A percentile compares a stretch with the other conserved stretches of the same genome.
Evolutionary conservation across 2,329 filamentous ascomycete species (phyloP).

Genomic region (Coniochaeta sp.): DNA sequence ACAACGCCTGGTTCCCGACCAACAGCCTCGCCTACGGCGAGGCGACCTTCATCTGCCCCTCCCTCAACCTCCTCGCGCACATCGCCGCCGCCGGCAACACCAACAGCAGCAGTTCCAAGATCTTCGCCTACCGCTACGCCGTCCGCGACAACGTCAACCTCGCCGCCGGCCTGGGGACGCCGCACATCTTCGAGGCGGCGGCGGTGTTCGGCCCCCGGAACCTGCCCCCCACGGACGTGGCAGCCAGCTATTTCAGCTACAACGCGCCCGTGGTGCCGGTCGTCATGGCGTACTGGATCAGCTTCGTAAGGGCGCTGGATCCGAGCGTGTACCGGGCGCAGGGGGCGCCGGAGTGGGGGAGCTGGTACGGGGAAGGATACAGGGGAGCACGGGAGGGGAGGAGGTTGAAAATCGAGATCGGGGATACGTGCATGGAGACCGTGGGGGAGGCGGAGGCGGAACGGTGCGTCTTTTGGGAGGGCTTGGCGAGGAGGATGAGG

Average conservation of each 20-base stretch:
- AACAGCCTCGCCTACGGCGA: slow-evolving; percentile 36
- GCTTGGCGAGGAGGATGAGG: slow-evolving; percentile 24
- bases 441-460: slow-evolving; percentile 23
- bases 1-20: slow-evolving; percentile 36
- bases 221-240: slow-evolving; percentile 15
- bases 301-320: slow-evolving; percentile 37
- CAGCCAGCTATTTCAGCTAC: slow-evolving; percentile 33
- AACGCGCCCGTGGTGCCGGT: slow-evolving; percentile 37
- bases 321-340: slow-evolving; percentile 29
- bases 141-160: slow-evolving; percentile 30
- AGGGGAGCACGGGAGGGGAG: slow-evolving; percentile 22
- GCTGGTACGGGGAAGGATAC: slow-evolving; percentile 26
- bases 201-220: slow-evolving; percentile 41
- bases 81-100: slow-evolving; percentile 9
- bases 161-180: slow-evolving; percentile 34
- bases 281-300: slow-evolving; percentile 42
- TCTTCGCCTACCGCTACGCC: slow-evolving; percentile 44
- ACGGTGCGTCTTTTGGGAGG: slow-evolving; percentile 34
- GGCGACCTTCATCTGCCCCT: slow-evolving; percentile 36
- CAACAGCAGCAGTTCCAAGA: slow-evolving; percentile 4
- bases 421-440: slow-evolving; percentile 30
- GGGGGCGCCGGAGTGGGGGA: slow-evolving; percentile 31
- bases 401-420: slow-evolving; percentile 33
- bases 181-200: slow-evolving; percentile 38
- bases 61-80: slow-evolving; percentile 29